These are phyloP conservation scores for Backusella luteola DNA, from an alignment of 192 early-diverging fungal species.

Conservation along the genomic window DNA sequence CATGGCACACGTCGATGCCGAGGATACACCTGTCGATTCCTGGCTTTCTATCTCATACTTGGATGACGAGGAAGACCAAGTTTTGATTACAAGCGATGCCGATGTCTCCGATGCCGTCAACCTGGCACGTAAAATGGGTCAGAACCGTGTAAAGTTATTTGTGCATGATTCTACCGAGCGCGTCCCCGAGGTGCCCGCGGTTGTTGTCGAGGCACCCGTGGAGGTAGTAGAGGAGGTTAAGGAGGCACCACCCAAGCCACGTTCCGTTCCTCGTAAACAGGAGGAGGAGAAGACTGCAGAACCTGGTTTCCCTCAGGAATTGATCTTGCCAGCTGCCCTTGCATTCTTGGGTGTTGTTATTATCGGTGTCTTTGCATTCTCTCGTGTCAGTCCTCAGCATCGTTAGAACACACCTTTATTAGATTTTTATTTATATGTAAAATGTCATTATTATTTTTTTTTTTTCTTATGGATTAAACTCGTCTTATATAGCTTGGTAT, in stretches of 20 bases:
- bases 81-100: conserved; percentile 67
- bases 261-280: not conserved
- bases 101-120: conserved; percentile 83
- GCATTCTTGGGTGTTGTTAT: conserved; percentile 51
- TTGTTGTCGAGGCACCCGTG: not conserved
- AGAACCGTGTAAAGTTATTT: conserved; percentile 70
- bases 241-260: not conserved
- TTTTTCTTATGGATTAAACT: not conserved
- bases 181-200: not conserved
- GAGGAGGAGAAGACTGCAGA: not conserved
- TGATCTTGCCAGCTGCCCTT: conserved; percentile 55
- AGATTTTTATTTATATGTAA: not conserved
- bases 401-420: not conserved
- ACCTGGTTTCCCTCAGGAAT: conserved; percentile 24
- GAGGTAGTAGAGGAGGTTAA: not conserved
- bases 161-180: conserved; percentile 40
- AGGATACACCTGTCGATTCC: not conserved
- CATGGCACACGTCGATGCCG: conserved; percentile 28
- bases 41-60: conserved; percentile 62
- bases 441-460: not conserved
- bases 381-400: conserved; percentile 8
- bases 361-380: conserved; percentile 48
- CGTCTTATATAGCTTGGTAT: not conserved
- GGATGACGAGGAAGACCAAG: conserved; percentile 88
- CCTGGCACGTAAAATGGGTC: conserved; percentile 71